These are phyloP conservation scores for Sarcocystis neurona DNA, from an alignment of 169 alveolate species.

Conservation along the genomic window DNA sequence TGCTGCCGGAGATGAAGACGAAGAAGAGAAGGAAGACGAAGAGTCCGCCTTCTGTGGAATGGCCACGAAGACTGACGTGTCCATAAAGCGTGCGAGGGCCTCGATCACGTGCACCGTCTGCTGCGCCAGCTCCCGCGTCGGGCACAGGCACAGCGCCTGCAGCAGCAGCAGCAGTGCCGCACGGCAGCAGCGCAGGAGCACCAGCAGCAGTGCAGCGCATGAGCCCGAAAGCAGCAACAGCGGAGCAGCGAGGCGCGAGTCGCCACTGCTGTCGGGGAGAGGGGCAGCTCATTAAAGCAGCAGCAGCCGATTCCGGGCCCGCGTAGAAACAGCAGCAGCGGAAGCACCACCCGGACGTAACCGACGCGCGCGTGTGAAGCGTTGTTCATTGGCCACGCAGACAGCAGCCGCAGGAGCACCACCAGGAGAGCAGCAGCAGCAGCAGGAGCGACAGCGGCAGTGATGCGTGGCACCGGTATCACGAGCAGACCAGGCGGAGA, in stretches of 20 bases:
- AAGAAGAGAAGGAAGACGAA: not conserved
- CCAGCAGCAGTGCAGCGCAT: not conserved
- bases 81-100: slow-evolving; percentile 87
- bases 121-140: slow-evolving; percentile 96
- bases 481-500: too few species aligned
- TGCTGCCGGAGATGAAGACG: not conserved
- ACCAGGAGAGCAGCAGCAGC: not conserved
- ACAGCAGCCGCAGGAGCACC: not conserved
- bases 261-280: slow-evolving; percentile 1
- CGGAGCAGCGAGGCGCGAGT: not conserved
- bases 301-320: too few species aligned
- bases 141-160: slow-evolving; percentile 92
- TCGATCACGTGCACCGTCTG: slow-evolving; percentile 90
- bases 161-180: slow-evolving; percentile 21
- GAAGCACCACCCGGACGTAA: not conserved
- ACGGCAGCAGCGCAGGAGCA: not conserved
- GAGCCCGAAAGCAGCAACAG: not conserved
- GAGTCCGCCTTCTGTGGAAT: slow-evolving; percentile 76
- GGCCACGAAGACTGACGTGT: slow-evolving; percentile 83
- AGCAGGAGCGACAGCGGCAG: not conserved
- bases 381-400: too few species aligned
- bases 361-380: not conserved
- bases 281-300: not conserved
- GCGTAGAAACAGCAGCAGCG: too few species aligned
- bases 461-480: too few species aligned